Conservation (phyloP, 306 rosid species). For the Benincasa hispida region DNA sequence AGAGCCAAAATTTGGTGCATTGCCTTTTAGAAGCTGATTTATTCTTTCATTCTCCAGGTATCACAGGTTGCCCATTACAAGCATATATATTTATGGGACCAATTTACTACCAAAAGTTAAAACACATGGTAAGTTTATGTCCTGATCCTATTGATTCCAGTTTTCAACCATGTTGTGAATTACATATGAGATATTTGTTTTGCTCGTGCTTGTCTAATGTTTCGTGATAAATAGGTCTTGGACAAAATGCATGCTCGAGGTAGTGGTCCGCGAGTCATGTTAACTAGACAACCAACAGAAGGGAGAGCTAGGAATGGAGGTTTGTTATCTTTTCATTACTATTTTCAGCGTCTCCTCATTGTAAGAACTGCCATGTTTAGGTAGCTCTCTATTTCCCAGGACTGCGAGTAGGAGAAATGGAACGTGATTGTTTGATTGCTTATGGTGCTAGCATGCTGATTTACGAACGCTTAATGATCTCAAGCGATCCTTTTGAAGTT, state of each 20-base stretch:
- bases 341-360: not conserved
- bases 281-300: conserved; percentile 91
- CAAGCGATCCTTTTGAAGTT: conserved; percentile 89
- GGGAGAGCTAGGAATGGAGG: conserved; percentile 97
- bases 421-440: conserved; percentile 89
- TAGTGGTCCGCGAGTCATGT: conserved; percentile 54
- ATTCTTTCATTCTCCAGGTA: conserved; percentile 37
- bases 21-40: not conserved
- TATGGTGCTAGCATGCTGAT: conserved; percentile 96
- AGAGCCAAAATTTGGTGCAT: not conserved
- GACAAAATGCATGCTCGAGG: conserved; percentile 99
- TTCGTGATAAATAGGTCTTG: conserved; percentile 44
- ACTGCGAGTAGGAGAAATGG: conserved; percentile 96
- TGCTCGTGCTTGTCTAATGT: not conserved
- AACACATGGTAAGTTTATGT: conserved; percentile 69
- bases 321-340: conserved; percentile 14
- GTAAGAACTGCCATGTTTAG: not conserved
- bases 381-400: conserved; percentile 31
- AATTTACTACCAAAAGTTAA: conserved; percentile 90
- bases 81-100: conserved; percentile 99
- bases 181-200: not conserved
- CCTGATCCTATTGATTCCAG: not conserved
- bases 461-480: conserved; percentile 77
- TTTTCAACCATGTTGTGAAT: not conserved
- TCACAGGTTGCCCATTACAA: conserved; percentile 88